These are phyloP conservation scores for Vitrella brassicaformis DNA, from an alignment of 73 alveolate genomes.

Conservation along the genomic window DNA sequence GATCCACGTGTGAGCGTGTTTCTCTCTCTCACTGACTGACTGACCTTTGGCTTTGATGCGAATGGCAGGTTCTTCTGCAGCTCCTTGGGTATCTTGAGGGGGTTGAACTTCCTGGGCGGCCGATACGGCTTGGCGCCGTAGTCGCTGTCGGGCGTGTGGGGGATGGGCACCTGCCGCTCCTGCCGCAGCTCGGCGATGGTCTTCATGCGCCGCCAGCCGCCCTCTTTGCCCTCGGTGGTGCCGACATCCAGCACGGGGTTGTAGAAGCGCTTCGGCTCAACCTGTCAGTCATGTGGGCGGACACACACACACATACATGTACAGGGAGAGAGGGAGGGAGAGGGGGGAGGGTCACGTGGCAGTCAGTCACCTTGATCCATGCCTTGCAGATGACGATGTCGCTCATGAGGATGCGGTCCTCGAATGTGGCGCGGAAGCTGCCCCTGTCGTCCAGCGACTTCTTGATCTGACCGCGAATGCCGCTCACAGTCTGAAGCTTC, in stretches of 20 bases:
- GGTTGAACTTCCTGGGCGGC: conserved; percentile 19
- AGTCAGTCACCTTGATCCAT: conserved; percentile 70
- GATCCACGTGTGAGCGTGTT: neutral
- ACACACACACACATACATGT: neutral
- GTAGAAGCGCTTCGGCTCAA: neutral
- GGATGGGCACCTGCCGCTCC: neutral
- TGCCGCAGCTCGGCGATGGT: neutral
- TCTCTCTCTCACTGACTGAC: neutral
- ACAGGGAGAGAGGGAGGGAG: neutral
- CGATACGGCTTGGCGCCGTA: conserved; percentile 24
- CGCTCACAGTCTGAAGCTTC: conserved; percentile 91
- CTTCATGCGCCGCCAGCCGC: neutral
- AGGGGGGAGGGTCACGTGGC: neutral
- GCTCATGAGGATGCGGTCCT: conserved; percentile 93
- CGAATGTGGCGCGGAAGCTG: conserved; percentile 93
- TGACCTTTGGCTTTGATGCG: neutral
- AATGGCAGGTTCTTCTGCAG: conserved; percentile 2
- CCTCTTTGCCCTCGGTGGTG: no score
- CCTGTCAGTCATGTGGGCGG: neutral
- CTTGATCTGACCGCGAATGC: conserved; percentile 96
- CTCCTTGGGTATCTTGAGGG: conserved; percentile 9
- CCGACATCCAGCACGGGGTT: neutral
- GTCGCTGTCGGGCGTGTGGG: conserved; percentile 1
- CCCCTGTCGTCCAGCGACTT: conserved; percentile 79
- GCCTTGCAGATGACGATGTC: conserved; percentile 95